Percentiles rank a stretch among this genome's conserved stretches.
Conservation (phyloP, 306 rosid species). For the Delonix regia region DNA sequence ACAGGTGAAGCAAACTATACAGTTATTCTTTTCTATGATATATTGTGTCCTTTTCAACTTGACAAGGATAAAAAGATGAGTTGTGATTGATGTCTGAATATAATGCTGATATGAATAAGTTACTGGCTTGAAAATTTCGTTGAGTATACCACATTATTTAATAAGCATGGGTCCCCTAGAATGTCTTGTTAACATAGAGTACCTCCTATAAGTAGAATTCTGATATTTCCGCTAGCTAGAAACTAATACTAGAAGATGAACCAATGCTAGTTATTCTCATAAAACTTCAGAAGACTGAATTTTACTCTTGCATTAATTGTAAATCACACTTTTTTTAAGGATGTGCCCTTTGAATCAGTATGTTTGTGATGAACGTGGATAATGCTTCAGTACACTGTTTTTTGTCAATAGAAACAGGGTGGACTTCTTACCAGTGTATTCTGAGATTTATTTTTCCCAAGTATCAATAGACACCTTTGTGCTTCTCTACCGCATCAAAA, state of each 20-base stretch:
- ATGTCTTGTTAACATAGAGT: neutral
- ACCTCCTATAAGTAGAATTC: neutral
- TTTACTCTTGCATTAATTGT: neutral
- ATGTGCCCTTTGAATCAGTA: neutral
- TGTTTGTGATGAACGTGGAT: too few relatives aligned
- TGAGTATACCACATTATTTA: neutral
- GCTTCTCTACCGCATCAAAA: neutral
- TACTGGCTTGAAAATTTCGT: neutral
- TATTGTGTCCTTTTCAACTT: conserved; percentile 8
- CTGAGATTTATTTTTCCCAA: neutral
- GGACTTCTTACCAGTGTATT: neutral
- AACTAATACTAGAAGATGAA: neutral
- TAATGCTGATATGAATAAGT: conserved; percentile 6
- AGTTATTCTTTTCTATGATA: neutral
- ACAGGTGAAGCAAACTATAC: conserved; percentile 59
- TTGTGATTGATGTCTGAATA: conserved; percentile 18
- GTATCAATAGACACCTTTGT: neutral
- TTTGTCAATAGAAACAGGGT: neutral
- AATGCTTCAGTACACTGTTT: neutral
- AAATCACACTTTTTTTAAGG: neutral
- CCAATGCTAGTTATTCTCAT: neutral
- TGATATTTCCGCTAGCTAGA: neutral
- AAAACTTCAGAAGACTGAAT: neutral
- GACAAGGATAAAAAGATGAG: neutral
- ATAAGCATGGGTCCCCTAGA: neutral